These are phyloP conservation scores for Coemansia sp. DNA, from an alignment of 192 early-diverging fungal species.

Conservation along the genomic window DNA sequence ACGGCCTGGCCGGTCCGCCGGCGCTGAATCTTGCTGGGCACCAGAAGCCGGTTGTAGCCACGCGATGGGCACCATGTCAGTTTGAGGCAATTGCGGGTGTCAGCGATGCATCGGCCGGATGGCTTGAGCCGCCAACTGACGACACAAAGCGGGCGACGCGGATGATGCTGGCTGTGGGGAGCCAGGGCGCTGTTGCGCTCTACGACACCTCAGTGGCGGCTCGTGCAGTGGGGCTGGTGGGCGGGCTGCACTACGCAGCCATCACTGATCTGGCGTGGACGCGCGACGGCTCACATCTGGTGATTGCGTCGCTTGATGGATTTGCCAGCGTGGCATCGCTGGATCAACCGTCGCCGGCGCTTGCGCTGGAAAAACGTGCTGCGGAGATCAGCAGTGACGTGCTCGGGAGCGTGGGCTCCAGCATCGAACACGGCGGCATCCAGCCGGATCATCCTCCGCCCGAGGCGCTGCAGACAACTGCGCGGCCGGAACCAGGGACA, in stretches of 20 bases:
- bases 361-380: conserved; percentile 10
- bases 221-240: conserved; percentile 69
- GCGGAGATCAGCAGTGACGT: neutral
- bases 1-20: conserved; percentile 63
- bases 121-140: conserved; percentile 4
- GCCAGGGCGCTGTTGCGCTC: conserved; percentile 77
- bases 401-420: neutral
- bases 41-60: conserved; percentile 75
- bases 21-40: conserved; percentile 68
- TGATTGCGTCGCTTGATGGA: conserved; percentile 83
- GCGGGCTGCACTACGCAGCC: conserved; percentile 85
- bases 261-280: conserved; percentile 91
- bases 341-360: conserved; percentile 48
- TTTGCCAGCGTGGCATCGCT: conserved; percentile 81
- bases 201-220: conserved; percentile 79
- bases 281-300: conserved; percentile 68
- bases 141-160: conserved; percentile 61
- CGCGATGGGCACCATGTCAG: conserved; percentile 62
- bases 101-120: neutral
- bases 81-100: conserved; percentile 16
- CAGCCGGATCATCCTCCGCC: conserved; percentile 3
- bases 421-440: neutral
- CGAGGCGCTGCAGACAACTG: neutral
- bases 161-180: conserved; percentile 82
- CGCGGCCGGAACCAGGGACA: conserved; percentile 2